These are phyloP conservation scores for Suillus weaverae DNA, from an alignment of 768 basidiomycete species.

Conservation along the genomic window DNA sequence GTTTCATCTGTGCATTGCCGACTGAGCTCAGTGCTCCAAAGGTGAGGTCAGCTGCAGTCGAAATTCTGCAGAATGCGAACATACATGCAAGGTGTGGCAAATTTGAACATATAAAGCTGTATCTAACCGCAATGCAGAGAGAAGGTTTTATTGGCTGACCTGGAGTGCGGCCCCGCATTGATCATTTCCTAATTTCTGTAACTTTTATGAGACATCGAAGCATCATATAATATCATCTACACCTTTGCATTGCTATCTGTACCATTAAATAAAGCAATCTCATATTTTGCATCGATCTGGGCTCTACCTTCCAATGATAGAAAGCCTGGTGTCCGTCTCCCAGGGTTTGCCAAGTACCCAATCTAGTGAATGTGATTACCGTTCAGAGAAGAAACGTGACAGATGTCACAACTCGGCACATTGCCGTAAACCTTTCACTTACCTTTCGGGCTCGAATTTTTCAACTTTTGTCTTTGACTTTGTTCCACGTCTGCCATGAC, in stretches of 20 bases:
- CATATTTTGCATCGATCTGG: neutral
- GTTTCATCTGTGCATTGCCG: slow-evolving; percentile 56
- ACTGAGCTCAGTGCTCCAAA: slow-evolving; percentile 42
- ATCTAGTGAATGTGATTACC: slow-evolving; percentile 3
- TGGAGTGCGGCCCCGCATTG: slow-evolving; percentile 52
- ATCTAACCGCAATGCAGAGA: slow-evolving; percentile 34
- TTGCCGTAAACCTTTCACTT: slow-evolving; percentile 20
- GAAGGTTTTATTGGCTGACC: slow-evolving; percentile 50
- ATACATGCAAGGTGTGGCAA: slow-evolving; percentile 40
- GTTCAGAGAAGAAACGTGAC: neutral
- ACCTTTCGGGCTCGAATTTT: slow-evolving; percentile 24
- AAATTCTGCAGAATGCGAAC: slow-evolving; percentile 46
- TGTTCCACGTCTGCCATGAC: slow-evolving; percentile 50
- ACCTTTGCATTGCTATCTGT: slow-evolving; percentile 11
- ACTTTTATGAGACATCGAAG: slow-evolving; percentile 3
- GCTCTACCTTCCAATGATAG: neutral
- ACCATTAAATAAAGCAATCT: slow-evolving; percentile 3
- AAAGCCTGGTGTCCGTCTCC: neutral
- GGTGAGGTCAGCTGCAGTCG: slow-evolving; percentile 43
- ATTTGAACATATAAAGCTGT: slow-evolving; percentile 1
- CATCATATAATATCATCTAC: slow-evolving; percentile 9
- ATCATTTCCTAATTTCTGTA: slow-evolving; percentile 47
- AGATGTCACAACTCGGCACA: slow-evolving; percentile 28
- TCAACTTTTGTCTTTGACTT: slow-evolving; percentile 21
- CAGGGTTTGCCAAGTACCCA: neutral